These are phyloP conservation scores for Cercospora sp. DNA, from an alignment of 2,329 filamentous ascomycete genomes.

Conservation along the genomic window DNA sequence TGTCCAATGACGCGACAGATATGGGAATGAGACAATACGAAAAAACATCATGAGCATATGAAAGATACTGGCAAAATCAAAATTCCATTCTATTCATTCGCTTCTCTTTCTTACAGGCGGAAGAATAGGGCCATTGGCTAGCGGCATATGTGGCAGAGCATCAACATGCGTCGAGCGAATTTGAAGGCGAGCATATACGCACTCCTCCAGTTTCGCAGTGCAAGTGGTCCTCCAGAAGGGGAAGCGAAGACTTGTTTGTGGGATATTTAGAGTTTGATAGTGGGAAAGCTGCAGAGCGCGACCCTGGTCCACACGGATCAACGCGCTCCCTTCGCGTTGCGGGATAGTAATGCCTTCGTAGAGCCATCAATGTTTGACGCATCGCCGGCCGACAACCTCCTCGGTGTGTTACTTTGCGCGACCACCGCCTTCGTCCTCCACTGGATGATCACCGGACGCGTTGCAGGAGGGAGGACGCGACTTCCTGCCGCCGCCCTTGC, in stretches of 20 bases:
- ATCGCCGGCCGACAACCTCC: slow-evolving; percentile 3
- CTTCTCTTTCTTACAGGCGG: no score
- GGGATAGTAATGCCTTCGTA: neutral
- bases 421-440: slow-evolving; percentile 27
- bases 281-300: neutral
- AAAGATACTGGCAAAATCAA: no score
- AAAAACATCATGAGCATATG: neutral
- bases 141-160: no score
- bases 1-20: neutral
- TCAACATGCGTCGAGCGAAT: no score
- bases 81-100: no score
- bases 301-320: slow-evolving; percentile 2
- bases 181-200: no score
- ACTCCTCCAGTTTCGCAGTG: no score
- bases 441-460: slow-evolving; percentile 36
- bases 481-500: slow-evolving; percentile 24
- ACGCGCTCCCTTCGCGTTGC: slow-evolving; percentile 11
- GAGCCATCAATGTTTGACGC: slow-evolving; percentile 14
- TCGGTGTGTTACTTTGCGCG: slow-evolving; percentile 19
- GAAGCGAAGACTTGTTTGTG: neutral
- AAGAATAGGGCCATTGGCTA: no score
- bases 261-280: slow-evolving; percentile 3
- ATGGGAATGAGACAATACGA: neutral
- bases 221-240: no score
- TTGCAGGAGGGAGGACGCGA: slow-evolving; percentile 32